A percentile compares a stretch with the other conserved stretches of the same genome.
Conservation (phyloP, 1,284 basidiomycete genomes). For the Malassezia equina region DNA sequence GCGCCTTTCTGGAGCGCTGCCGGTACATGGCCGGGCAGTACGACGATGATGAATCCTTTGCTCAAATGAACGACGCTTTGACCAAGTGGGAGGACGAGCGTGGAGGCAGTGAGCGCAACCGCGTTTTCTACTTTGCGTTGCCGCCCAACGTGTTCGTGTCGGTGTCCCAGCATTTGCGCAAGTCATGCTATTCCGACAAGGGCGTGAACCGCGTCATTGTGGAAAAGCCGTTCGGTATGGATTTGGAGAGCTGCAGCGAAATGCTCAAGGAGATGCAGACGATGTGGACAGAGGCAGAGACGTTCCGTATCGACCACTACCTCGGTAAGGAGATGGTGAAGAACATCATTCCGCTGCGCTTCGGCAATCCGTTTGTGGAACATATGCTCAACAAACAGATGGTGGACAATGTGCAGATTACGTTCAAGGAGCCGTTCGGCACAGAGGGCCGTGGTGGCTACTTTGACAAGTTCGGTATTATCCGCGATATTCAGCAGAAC, state of each 20-base stretch:
- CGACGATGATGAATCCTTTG: constrained; percentile 40
- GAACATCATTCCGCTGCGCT: constrained; percentile 44
- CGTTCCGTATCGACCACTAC: constrained; percentile 48
- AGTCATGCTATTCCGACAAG: constrained; percentile 39
- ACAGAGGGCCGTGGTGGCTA: constrained; percentile 50
- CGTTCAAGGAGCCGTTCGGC: constrained; percentile 49
- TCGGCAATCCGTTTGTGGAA: constrained; percentile 45
- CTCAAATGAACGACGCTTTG: constrained; percentile 36
- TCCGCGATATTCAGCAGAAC: constrained; percentile 49
- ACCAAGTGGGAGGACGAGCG: constrained; percentile 28
- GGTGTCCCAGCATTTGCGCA: constrained; percentile 41
- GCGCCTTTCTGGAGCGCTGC: constrained; percentile 38
- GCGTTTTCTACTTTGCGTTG: constrained; percentile 46
- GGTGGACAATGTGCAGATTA: constrained; percentile 49
- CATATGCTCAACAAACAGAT: constrained; percentile 44
- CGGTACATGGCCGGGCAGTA: constrained; percentile 44
- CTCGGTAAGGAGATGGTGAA: constrained; percentile 49
- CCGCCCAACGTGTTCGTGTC: constrained; percentile 45
- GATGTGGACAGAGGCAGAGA: constrained; percentile 46
- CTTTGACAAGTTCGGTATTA: constrained; percentile 50
- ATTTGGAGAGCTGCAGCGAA: constrained; percentile 41
- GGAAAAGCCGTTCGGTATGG: constrained; percentile 47
- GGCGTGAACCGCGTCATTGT: constrained; percentile 44
- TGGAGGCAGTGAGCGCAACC: constrained; percentile 25
- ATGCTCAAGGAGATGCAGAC: constrained; percentile 45